phyloP scores from a whole-genome alignment of 2,329 filamentous ascomycete genomes.

The Fonsecaea monophora region DNA sequence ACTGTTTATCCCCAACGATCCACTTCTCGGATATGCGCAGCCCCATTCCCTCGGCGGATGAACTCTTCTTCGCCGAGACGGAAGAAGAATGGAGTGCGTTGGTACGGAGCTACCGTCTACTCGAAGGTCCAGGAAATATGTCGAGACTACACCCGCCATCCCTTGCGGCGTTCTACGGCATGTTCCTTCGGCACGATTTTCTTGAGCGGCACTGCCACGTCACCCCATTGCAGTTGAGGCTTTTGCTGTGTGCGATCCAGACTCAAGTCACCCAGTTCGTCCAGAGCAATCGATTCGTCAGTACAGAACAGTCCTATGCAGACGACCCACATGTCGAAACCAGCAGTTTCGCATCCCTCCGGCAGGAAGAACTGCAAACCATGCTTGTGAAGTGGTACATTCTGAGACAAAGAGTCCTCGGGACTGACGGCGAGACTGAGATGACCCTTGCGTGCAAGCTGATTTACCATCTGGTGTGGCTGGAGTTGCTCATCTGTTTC shows the following conservation, averaged over 20 bases:
- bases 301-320: background rate
- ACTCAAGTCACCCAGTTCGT: slow-evolving; percentile 5
- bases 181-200: slow-evolving; percentile 11
- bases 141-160: slow-evolving; percentile 1
- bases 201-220: background rate
- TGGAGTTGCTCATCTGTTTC: slow-evolving; percentile 8
- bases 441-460: background rate
- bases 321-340: background rate
- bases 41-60: slow-evolving; percentile 7
- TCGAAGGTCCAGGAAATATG: background rate
- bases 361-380: slow-evolving; percentile 10
- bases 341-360: slow-evolving; percentile 5
- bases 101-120: background rate
- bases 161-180: slow-evolving; percentile 8
- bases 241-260: slow-evolving; percentile 11
- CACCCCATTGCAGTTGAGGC: slow-evolving; percentile 10
- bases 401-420: background rate
- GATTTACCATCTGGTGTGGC: slow-evolving; percentile 10
- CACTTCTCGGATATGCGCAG: slow-evolving; percentile 2
- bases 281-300: background rate
- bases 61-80: background rate
- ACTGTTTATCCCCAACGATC: slow-evolving; percentile 1
- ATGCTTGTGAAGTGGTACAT: slow-evolving; percentile 11
- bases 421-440: background rate
- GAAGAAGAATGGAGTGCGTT: background rate